Percentiles rank a stretch among this genome's conserved stretches.
Conservation (phyloP, 2,329 filamentous ascomycete genomes). For the Hawksworthiomyces lignivorus region DNA sequence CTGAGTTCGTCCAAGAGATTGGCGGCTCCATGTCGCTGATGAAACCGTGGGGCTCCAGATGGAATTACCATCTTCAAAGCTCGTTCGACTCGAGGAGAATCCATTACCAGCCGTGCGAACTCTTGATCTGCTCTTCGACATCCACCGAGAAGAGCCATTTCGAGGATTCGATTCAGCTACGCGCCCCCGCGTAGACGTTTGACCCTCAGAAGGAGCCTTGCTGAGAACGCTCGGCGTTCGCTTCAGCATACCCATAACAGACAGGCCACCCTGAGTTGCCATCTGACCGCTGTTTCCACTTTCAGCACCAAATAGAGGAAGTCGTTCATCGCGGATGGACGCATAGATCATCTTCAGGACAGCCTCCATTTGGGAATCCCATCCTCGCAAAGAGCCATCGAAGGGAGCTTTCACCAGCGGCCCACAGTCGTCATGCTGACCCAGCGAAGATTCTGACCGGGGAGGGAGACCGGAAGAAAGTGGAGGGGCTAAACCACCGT, state of each 20-base stretch:
- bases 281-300: slow-evolving; percentile 27
- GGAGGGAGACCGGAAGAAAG: slow-evolving; percentile 32
- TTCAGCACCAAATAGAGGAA: slow-evolving; percentile 74
- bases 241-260: slow-evolving; percentile 70
- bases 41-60: slow-evolving; percentile 79
- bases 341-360: slow-evolving; percentile 87
- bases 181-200: slow-evolving; percentile 62
- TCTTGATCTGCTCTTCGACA: slow-evolving; percentile 77
- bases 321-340: slow-evolving; percentile 78
- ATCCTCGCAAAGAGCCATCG: slow-evolving; percentile 65
- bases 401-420: slow-evolving; percentile 73
- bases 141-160: slow-evolving; percentile 60
- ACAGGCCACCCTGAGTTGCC: slow-evolving; percentile 53
- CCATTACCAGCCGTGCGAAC: slow-evolving; percentile 58
- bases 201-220: slow-evolving; percentile 81
- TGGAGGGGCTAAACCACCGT: slow-evolving; percentile 2
- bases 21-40: slow-evolving; percentile 93
- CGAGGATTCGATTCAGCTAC: slow-evolving; percentile 48
- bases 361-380: slow-evolving; percentile 84
- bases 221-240: slow-evolving; percentile 86
- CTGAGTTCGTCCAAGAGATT: slow-evolving; percentile 83
- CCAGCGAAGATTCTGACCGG: slow-evolving; percentile 35
- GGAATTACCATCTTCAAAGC: slow-evolving; percentile 82
- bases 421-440: slow-evolving; percentile 49
- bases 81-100: slow-evolving; percentile 85